These are phyloP conservation scores for Penicillium sp. DNA, from an alignment of 2,329 filamentous ascomycete genomes.

Conservation along the genomic window DNA sequence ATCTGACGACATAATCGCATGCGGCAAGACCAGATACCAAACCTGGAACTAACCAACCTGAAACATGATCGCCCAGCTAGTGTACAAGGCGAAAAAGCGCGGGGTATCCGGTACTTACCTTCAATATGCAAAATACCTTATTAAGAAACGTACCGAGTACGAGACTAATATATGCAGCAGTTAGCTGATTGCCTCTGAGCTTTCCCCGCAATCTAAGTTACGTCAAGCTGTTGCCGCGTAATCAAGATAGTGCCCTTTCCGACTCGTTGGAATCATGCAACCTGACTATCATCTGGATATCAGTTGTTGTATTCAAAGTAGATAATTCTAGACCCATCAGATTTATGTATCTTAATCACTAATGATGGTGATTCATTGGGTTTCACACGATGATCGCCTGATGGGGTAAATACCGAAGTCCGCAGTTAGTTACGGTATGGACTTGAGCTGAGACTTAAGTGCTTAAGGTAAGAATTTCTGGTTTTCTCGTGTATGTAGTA, in stretches of 20 bases:
- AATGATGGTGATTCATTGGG: neutral
- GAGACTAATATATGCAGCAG: neutral
- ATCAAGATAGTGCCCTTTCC: neutral
- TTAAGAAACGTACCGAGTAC: neutral
- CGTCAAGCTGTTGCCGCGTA: slow-evolving; percentile 14
- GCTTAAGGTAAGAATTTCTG: neutral
- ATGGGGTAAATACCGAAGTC: neutral
- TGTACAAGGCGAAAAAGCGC: neutral
- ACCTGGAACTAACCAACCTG: neutral
- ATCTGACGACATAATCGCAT: neutral
- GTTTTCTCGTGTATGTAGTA: neutral
- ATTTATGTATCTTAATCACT: neutral
- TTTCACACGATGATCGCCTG: neutral
- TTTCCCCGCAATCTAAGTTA: slow-evolving; percentile 26
- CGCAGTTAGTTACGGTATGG: neutral
- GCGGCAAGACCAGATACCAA: neutral
- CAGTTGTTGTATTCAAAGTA: neutral
- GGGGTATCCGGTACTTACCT: neutral
- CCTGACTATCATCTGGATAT: neutral
- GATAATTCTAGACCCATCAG: neutral
- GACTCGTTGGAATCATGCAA: neutral
- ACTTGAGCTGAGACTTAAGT: neutral
- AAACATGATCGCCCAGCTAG: neutral
- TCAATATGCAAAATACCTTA: neutral
- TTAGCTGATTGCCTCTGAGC: slow-evolving; percentile 9